Conservation (phyloP, 257 asterid species). For the Solanum gracilifrons region DNA sequence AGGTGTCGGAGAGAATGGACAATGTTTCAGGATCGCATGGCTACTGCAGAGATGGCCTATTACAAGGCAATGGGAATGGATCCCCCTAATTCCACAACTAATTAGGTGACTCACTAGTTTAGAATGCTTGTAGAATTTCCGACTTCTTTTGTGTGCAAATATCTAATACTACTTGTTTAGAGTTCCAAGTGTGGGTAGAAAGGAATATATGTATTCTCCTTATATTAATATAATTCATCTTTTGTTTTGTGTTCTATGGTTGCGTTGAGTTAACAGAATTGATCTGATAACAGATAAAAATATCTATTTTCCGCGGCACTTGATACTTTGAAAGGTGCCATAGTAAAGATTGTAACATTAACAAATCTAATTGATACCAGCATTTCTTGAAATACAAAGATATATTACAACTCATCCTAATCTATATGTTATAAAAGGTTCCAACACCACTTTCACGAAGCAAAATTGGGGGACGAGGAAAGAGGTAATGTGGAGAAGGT, state of each 20-base stretch:
- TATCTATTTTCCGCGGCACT: not conserved
- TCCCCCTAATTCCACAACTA: conserved; percentile 53
- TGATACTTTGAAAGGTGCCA: not conserved
- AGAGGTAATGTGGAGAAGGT: not conserved
- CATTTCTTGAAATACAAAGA: not conserved
- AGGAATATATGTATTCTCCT: not conserved
- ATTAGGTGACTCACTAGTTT: conserved; percentile 3
- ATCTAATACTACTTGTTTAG: not conserved
- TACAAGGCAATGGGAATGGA: conserved; percentile 48
- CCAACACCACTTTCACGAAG: not conserved
- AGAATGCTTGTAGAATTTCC: not conserved
- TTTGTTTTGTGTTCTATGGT: not conserved
- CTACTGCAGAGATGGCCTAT: conserved; percentile 66
- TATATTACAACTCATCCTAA: not conserved
- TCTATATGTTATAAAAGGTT: not conserved
- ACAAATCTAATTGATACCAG: not conserved
- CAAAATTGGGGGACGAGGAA: not conserved
- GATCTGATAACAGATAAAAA: not conserved
- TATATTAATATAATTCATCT: not conserved
- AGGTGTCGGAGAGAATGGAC: conserved; percentile 83
- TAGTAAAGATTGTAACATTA: not conserved
- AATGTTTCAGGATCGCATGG: conserved; percentile 62
- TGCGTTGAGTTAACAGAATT: not conserved
- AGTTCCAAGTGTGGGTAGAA: not conserved
- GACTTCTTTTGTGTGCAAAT: not conserved